A percentile compares a stretch with the other conserved stretches of the same genome.
Evolutionary conservation across 2,329 filamentous ascomycete species (phyloP).

Genomic region (Cucurbitaria berberidis): DNA sequence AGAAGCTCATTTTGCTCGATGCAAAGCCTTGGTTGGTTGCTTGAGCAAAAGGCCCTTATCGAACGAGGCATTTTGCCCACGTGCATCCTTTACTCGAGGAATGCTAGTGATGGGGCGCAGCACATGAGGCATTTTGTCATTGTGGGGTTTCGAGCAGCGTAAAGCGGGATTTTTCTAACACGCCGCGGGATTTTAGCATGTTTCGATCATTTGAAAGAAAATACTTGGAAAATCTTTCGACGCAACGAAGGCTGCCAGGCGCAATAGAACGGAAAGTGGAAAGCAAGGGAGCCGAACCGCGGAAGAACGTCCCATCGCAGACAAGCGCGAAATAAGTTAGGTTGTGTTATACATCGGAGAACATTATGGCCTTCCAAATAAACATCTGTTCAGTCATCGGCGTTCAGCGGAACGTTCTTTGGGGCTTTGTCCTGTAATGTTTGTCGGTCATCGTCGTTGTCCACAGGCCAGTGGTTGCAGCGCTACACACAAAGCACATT

Average conservation of each 20-base stretch:
- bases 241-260: too few species aligned
- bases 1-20: conserved; percentile 15
- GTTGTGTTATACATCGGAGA: too few species aligned
- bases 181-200: too few species aligned
- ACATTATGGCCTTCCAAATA: too few species aligned
- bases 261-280: not conserved
- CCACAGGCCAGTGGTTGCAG: not conserved
- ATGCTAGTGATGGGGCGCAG: conserved; percentile 9
- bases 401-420: too few species aligned
- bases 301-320: too few species aligned
- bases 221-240: not conserved
- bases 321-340: too few species aligned
- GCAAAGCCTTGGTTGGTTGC: conserved; percentile 26
- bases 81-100: conserved; percentile 9
- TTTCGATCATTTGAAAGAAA: not conserved
- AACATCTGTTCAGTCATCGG: too few species aligned
- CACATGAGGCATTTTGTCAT: conserved; percentile 12
- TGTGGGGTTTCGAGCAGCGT: not conserved
- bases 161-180: not conserved
- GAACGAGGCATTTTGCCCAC: conserved; percentile 7
- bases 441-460: not conserved
- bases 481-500: not conserved
- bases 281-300: not conserved
- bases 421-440: not conserved
- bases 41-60: conserved; percentile 26